Evolutionary conservation across 148 eudicot genomes (phyloP).

Genomic region (Chenopodium album): DNA sequence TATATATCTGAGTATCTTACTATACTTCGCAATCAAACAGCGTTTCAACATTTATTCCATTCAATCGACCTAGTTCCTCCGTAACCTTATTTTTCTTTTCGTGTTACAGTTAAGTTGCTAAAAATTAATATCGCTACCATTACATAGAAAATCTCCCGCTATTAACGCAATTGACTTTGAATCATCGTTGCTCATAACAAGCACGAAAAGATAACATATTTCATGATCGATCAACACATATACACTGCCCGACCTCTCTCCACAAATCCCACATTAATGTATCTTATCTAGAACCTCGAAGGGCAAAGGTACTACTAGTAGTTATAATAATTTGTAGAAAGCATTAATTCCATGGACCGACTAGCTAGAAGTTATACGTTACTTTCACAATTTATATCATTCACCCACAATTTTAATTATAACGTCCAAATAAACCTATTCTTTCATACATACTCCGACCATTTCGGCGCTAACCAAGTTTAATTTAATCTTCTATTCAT

Average conservation of each 20-base stretch:
- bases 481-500: background rate
- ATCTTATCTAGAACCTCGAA: constrained; percentile 17
- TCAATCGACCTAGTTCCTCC: no score
- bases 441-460: constrained; percentile 7
- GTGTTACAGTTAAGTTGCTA: no score
- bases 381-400: constrained; percentile 29
- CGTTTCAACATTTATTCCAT: no score
- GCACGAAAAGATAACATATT: background rate
- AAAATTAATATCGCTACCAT: background rate
- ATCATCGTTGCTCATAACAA: background rate
- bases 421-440: background rate
- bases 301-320: background rate
- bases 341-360: constrained; percentile 27
- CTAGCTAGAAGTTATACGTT: constrained; percentile 31
- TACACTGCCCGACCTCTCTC: background rate
- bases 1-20: no score
- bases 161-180: background rate
- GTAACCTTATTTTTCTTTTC: no score
- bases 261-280: background rate
- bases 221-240: background rate
- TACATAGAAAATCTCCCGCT: background rate
- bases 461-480: constrained; percentile 14
- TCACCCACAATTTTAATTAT: constrained; percentile 14
- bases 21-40: no score
- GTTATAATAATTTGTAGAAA: background rate